Evolutionary conservation across 495 filamentous ascomycete genomes (phyloP), one percentile per base, ranked within the genome.

Genomic region (Aspergillus nidulans): DNA sequence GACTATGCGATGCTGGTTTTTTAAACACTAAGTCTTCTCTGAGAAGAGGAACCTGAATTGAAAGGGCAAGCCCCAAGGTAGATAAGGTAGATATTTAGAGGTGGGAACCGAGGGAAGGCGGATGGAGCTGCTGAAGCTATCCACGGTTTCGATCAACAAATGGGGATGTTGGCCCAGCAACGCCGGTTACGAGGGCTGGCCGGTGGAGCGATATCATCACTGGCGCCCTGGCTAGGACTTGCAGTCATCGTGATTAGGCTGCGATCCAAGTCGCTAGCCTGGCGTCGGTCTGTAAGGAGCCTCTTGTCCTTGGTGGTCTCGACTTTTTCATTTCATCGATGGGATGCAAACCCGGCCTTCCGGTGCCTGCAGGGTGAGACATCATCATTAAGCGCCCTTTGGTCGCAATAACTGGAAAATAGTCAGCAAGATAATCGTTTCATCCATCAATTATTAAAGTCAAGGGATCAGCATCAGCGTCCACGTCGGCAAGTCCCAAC

Each of bases 111-210:
- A 46, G 62, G 62, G 57, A 66, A 59, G 52, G 61, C 54, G 47
- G 61, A 63, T 63, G 59, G 59, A 59, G 62, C 53, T 56, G 62
- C 38, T 67, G 64, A 67, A 60, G 64, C 67, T 62, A 68, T 68
- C 65, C 69, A 68, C 64, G 70, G 66, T 66, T 69, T 67, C 58
- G 63, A 71, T 75, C 73, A 76, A 76, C 73, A 76, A n/a, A 76
- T 68, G 59, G 60, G 49, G 59, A 34, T 49, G 73, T 76, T 76
- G 71, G 67, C 71, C 69, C 65, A 64, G 70, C 73, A 76, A 76
- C 73, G 15, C 47, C 24, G 15, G 46, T 36, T 36, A 32, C 46
- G 28, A 34, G 46, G 46, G 46, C 46, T 49, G 49, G 38, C 52
- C 19, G 13, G 61, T 63, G 61, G 61, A 63, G 56, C 57, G 38